Evolutionary conservation across 78 protist species (phyloP), one percentile per base, ranked within the genome.

Genomic region (Creolimax fragrantissima): DNA sequence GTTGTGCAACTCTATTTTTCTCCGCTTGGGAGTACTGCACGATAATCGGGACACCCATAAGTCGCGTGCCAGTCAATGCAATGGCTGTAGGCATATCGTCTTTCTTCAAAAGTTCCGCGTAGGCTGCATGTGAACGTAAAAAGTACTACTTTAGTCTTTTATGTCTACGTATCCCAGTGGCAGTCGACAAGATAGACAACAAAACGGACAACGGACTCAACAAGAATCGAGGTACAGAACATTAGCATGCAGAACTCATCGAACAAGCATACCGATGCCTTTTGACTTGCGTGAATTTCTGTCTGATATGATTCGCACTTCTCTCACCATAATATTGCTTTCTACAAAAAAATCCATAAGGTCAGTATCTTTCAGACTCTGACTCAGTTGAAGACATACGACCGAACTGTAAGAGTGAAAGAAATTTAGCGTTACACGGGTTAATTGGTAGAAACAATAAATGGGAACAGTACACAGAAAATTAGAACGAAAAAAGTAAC

Each of bases 11-110:
- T 24, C 35, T 6, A 11, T 83, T 83, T 41, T 83, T 83, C 86
- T 83, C 86, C 41, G 86, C 86, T 24, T 83, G 86, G 17, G 86
- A 83, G 35, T 83, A 83, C 86, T 83, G 86, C 5, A 83, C 7
- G 5, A 83, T 83, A 11, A 83, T 83, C 35, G 86, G 86, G 42
- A 83, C 86, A 11, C 86, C 86, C 86, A 83, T 83, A 36, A 83
- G 37, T 41, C 35, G 7, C 7, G 86, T 83, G 42, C 86, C 86
- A 24, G 42, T 83, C 7, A 83, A 24, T 6, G 86, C 86, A 35
- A 83, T 6, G 35, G 86, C 86, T 41, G 35, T 83, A 5, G 6
- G 17, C 86, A 83, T 83, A 11, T 83, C 86, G 7, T 5, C 86
- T 24, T 24, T 5, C 86, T 5, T 83, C 42, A 83, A 41, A 5